Base-by-base conservation (phyloP, 2,329 filamentous ascomycete species). In the Aspergillus fructus region DNA sequence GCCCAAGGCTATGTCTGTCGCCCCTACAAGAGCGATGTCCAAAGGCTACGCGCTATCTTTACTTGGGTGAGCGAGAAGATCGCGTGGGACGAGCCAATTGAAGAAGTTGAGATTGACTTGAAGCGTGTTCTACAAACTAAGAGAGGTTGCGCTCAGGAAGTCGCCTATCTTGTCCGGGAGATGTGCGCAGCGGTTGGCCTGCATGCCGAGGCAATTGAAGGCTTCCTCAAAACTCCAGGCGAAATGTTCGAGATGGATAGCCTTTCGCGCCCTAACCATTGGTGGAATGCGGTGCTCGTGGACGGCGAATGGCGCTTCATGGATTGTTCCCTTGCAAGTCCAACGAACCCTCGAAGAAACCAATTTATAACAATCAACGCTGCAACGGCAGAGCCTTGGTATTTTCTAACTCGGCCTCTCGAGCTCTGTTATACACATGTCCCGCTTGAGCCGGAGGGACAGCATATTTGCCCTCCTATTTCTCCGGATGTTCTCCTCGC, bases 21-120 rank as follows among this genome's bases (percentile, higher is more conserved):
- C 27, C 96, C 94, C 0, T 96, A 97, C 73, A 85, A 93, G 59
- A 97, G 91, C 73, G 93, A 97, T 66, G 91, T 97, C 0, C 94
- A 99, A 73, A 85, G 93, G 37, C 77, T 99, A 24, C 85, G 96
- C 23, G 93, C 94, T 15, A 97, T 99, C 61, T 99, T 97, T 69
- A 97, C 90, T 1, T 99, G 93, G 93, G 91, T 96, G 5, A 85
- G 91, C n/a, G 94, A 99, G 71, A 92, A 93, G 66, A 88, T 99
- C 56, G 85, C 85, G 33, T 99, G 94, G 94, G 94, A 99, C 53
- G 93, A 97, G 67, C 92, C 96, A 63, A 92, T 91, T 62, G 91
- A 96, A 64, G 89, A 88, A n/a, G 83, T 89, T 7, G 78, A 76
- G 17, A 70, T 94, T 52, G 92, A 99, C 71, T 89, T 92, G 2